Evolutionary conservation across 345 rosid genomes (phyloP), one percentile per base, ranked within the genome.

Genomic region (Euphorbia peplus): DNA sequence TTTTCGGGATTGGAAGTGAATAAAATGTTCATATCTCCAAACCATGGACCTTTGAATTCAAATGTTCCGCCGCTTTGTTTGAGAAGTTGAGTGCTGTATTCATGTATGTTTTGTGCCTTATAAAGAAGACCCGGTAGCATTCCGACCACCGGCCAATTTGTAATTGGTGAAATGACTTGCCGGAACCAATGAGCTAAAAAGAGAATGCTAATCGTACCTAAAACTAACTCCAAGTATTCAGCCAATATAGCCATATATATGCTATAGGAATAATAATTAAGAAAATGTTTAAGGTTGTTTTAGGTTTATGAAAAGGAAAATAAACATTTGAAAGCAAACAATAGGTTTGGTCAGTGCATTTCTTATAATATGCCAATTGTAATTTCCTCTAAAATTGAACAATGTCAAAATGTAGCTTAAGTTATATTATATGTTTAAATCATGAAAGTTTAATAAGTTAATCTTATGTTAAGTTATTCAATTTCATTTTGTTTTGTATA

Each of bases 1-100:
- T 69, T 69, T 39, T 9, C 5, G n/a, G 73, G 73, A 42, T 70
- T 60, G 10, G 30, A 15, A 22, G 73, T 69, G 65, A 69, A 42
- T 8, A 70, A 16, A 41, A 60, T 48, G 73, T 70, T 54, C 66
- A 70, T 60, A 37, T 61, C 37, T 18, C 57, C 32, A 32, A 70
- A 55, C 66, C 66, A 70, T 18, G 73, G 67, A 12, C 73, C 73
- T 47, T 48, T 30, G 58, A 61, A 50, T 41, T 69, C 68, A 28
- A 64, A 64, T 5, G 44, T 64, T 37, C 57, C 68, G 0, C 68
- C 68, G 28, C 24, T 48, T 28, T 63, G 35, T 63, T 44, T 63
- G 2, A 63, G 54, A 16, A 63, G 67, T 18, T 44, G 67, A 32
- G 67, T 63, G 48, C 53, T 29, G 12, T 63, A 63, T 44, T 63